Percentiles rank a stretch among this genome's conserved stretches.
phyloP scores from a whole-genome alignment of 1,284 basidiomycete species.

The Malassezia dermatis region DNA sequence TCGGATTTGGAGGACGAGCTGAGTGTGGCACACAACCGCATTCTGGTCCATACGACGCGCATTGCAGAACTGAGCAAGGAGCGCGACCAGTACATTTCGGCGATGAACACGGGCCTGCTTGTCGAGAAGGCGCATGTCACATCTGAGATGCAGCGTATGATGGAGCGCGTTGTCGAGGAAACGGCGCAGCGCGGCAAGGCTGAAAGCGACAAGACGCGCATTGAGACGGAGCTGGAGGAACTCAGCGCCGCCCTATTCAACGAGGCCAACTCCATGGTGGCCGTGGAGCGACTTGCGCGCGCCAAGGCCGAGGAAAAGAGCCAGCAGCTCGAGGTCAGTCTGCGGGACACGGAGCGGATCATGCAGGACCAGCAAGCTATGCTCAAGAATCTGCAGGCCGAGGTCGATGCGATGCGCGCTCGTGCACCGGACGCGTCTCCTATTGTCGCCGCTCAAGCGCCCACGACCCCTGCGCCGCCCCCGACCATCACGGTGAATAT shows the following conservation, averaged over 20 bases:
- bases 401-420: constrained; percentile 58
- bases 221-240: constrained; percentile 61
- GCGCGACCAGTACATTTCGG: constrained; percentile 50
- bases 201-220: constrained; percentile 58
- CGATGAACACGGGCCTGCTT: constrained; percentile 62
- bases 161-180: constrained; percentile 87
- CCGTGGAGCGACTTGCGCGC: constrained; percentile 66
- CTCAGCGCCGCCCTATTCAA: constrained; percentile 62
- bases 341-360: constrained; percentile 69
- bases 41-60: constrained; percentile 50
- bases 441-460: constrained; percentile 13
- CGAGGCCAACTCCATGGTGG: constrained; percentile 56
- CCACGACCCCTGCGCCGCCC: constrained; percentile 56
- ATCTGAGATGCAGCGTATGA: constrained; percentile 78
- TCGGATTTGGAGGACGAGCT: constrained; percentile 86
- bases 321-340: constrained; percentile 64
- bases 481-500: constrained; percentile 43
- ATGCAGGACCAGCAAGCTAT: constrained; percentile 49
- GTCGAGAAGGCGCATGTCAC: constrained; percentile 85
- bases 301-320: constrained; percentile 73
- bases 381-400: constrained; percentile 68
- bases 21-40: constrained; percentile 63
- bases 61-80: constrained; percentile 54
- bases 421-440: constrained; percentile 17
- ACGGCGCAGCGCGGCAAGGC: constrained; percentile 80